Evolutionary conservation across 1,139 yeast species (phyloP).

Genomic region (Taphrina populina): DNA sequence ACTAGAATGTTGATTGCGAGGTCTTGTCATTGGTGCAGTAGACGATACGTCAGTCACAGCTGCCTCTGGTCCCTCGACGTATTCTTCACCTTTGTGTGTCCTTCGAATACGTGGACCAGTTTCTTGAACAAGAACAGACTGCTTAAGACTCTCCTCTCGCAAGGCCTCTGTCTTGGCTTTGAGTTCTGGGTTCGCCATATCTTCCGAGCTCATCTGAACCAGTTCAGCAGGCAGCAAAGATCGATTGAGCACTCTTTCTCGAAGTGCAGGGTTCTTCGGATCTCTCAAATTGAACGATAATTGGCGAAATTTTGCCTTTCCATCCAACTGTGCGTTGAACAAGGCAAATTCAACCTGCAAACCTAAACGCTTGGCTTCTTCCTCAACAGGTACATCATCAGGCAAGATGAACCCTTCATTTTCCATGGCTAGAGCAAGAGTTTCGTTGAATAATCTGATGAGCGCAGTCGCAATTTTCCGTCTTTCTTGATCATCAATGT

Average conservation of each 20-base stretch:
- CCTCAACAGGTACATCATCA: conserved; percentile 49
- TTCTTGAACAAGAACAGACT: conserved; percentile 56
- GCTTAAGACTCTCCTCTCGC: conserved; percentile 64
- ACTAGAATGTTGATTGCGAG: not conserved
- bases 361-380: conserved; percentile 48
- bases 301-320: conserved; percentile 54
- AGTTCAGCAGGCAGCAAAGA: conserved; percentile 54
- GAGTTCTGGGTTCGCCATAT: conserved; percentile 69
- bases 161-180: conserved; percentile 69
- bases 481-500: conserved; percentile 38
- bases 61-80: conserved; percentile 51
- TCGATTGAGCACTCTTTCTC: conserved; percentile 52
- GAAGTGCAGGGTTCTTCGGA: conserved; percentile 53
- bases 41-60: not conserved
- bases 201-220: conserved; percentile 61
- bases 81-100: conserved; percentile 84
- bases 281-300: conserved; percentile 57
- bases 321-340: conserved; percentile 47
- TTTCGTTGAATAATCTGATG: conserved; percentile 11
- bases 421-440: conserved; percentile 34
- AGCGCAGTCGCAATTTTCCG: conserved; percentile 20
- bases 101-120: conserved; percentile 64
- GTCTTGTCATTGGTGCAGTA: not conserved
- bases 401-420: conserved; percentile 47
- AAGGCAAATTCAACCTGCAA: conserved; percentile 49